Percentiles rank a stretch among this genome's conserved stretches.
Evolutionary conservation across 176 grass and related monocot species (phyloP).

Genomic region (Bothriochloa decipiens): DNA sequence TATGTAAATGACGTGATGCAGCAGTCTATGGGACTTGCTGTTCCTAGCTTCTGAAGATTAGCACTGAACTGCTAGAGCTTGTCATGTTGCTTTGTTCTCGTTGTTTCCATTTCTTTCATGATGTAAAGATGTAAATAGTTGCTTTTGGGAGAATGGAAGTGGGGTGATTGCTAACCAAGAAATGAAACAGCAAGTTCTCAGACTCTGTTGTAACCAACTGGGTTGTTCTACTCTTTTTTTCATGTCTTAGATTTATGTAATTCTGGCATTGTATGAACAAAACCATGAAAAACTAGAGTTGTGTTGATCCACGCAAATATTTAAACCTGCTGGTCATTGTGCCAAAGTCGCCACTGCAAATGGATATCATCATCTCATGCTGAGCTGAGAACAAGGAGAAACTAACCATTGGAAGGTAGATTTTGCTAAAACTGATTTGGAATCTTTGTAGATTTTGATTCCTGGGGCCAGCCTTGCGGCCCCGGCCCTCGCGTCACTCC

Average conservation of each 20-base stretch:
- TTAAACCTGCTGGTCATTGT: not conserved
- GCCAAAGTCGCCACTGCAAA: not conserved
- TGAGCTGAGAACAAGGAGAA: not conserved
- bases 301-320: not conserved
- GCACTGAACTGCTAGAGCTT: not conserved
- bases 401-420: not conserved
- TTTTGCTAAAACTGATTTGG: not conserved
- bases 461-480: no score
- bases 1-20: not conserved
- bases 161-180: not conserved
- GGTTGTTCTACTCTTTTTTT: not conserved
- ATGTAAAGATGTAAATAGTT: slow-evolving; percentile 26
- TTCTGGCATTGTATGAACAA: not conserved
- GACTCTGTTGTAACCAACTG: not conserved
- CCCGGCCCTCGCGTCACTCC: no score
- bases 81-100: not conserved
- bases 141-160: not conserved
- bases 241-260: not conserved
- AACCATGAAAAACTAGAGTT: not conserved
- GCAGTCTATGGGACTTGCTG: not conserved
- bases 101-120: not conserved
- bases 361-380: not conserved
- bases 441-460: no score
- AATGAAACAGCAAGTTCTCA: not conserved
- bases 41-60: slow-evolving; percentile 14